Evolutionary conservation across 1,139 yeast species (phyloP).

Genomic region (Debaryomyces singareniensis): DNA sequence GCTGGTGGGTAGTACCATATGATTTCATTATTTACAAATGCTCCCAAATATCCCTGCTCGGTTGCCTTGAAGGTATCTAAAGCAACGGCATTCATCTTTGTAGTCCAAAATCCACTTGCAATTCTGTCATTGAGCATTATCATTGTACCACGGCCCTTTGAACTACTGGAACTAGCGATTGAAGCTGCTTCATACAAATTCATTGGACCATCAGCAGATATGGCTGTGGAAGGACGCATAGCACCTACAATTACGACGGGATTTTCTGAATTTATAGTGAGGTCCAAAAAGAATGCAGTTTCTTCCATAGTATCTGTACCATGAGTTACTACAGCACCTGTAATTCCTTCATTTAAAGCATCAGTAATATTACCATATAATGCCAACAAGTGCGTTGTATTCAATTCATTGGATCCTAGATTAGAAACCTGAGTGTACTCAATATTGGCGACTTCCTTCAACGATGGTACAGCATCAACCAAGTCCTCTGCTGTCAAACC

Average conservation of each 20-base stretch:
- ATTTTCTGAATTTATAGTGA: slow-evolving; percentile 47
- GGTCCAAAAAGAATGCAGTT: slow-evolving; percentile 60
- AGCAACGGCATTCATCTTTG: slow-evolving; percentile 63
- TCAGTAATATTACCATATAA: slow-evolving; percentile 36
- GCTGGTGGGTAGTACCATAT: slow-evolving; percentile 60
- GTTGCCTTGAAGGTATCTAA: slow-evolving; percentile 62
- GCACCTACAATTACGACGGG: slow-evolving; percentile 66
- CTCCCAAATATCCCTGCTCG: slow-evolving; percentile 66
- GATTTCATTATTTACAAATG: slow-evolving; percentile 58
- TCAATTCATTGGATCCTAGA: slow-evolving; percentile 58
- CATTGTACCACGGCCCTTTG: slow-evolving; percentile 53
- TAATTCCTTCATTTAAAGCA: slow-evolving; percentile 37
- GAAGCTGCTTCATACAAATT: slow-evolving; percentile 64
- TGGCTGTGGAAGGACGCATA: slow-evolving; percentile 66
- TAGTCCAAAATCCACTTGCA: slow-evolving; percentile 62
- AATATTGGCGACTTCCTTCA: slow-evolving; percentile 48
- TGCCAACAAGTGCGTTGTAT: slow-evolving; percentile 29
- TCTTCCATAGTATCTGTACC: slow-evolving; percentile 72
- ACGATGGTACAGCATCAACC: slow-evolving; percentile 52
- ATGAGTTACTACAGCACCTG: slow-evolving; percentile 60
- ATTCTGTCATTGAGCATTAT: slow-evolving; percentile 63
- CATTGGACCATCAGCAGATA: slow-evolving; percentile 69
- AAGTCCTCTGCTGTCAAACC: slow-evolving; percentile 61
- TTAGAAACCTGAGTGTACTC: slow-evolving; percentile 62
- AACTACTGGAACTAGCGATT: slow-evolving; percentile 46